These are phyloP conservation scores for Candolleomyces eurysporus DNA, from an alignment of 768 basidiomycete genomes.

Conservation along the genomic window DNA sequence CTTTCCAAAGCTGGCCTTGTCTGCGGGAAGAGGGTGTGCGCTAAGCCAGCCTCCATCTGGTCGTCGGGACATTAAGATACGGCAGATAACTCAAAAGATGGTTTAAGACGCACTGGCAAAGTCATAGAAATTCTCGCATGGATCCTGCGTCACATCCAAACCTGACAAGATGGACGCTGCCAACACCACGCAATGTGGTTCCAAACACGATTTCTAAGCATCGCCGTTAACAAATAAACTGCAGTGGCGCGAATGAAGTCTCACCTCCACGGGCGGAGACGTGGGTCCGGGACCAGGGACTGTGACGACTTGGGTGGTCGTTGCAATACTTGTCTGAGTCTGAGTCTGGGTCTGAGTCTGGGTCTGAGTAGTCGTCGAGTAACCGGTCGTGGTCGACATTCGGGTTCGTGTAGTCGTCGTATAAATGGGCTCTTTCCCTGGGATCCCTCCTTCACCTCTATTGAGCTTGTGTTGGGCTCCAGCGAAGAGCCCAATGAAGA, in stretches of 20 bases:
- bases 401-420: constrained; percentile 27
- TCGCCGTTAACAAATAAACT: constrained; percentile 4
- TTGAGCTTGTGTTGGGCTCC: constrained; percentile 81
- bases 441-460: constrained; percentile 33
- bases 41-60: constrained; percentile 90
- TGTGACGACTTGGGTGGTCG: constrained; percentile 32
- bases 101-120: constrained; percentile 72
- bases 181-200: constrained; percentile 76
- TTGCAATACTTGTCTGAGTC: constrained; percentile 22
- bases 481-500: constrained; percentile 93
- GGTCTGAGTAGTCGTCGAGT: constrained; percentile 25
- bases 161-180: constrained; percentile 80
- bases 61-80: constrained; percentile 2
- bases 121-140: constrained; percentile 94
- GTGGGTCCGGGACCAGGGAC: constrained; percentile 54
- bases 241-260: constrained; percentile 3
- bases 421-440: neutral
- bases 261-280: constrained; percentile 49
- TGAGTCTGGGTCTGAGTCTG: no score
- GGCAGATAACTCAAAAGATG: neutral
- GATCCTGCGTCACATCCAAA: constrained; percentile 80
- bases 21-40: constrained; percentile 81
- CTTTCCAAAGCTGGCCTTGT: constrained; percentile 69
- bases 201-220: constrained; percentile 64
- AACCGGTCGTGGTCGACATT: constrained; percentile 33